These are phyloP conservation scores for Desmodesmus armatus DNA, from an alignment of 139 green algal species.

Conservation along the genomic window DNA sequence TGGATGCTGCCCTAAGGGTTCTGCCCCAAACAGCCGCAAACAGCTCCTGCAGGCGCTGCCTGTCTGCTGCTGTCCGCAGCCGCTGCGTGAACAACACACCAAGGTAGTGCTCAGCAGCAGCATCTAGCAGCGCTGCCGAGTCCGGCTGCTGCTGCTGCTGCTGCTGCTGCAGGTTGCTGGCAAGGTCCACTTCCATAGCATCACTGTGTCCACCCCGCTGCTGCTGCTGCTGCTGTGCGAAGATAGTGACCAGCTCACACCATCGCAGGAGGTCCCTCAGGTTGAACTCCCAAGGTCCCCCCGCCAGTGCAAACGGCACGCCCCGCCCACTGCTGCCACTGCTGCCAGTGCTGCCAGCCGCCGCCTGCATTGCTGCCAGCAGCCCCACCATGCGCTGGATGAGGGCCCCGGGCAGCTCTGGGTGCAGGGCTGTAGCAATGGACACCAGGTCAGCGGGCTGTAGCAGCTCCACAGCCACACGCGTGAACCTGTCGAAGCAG, in stretches of 20 bases:
- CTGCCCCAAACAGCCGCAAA: conserved; percentile 67
- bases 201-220: not conserved
- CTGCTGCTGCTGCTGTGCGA: conserved; percentile 43
- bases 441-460: conserved; percentile 77
- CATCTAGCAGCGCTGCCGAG: conserved; percentile 54
- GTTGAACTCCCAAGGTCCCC: conserved; percentile 99
- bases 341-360: conserved; percentile 47
- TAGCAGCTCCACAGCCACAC: conserved; percentile 92
- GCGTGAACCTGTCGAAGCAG: too few relatives aligned
- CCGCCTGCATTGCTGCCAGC: conserved; percentile 75
- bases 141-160: not conserved
- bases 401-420: conserved; percentile 64
- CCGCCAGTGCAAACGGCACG: conserved; percentile 72
- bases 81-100: conserved; percentile 87
- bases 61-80: conserved; percentile 80
- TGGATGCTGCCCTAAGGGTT: not conserved
- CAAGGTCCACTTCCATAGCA: not conserved
- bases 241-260: conserved; percentile 84
- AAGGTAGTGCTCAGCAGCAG: conserved; percentile 71
- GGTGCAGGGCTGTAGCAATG: conserved; percentile 83
- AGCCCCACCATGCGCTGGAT: conserved; percentile 86
- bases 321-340: not conserved
- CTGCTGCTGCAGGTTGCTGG: conserved; percentile 3
- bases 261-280: conserved; percentile 97
- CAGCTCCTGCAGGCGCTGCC: conserved; percentile 58